Base-by-base conservation (phyloP, 129 eudicot species). In the Flaveria brownii region DNA sequence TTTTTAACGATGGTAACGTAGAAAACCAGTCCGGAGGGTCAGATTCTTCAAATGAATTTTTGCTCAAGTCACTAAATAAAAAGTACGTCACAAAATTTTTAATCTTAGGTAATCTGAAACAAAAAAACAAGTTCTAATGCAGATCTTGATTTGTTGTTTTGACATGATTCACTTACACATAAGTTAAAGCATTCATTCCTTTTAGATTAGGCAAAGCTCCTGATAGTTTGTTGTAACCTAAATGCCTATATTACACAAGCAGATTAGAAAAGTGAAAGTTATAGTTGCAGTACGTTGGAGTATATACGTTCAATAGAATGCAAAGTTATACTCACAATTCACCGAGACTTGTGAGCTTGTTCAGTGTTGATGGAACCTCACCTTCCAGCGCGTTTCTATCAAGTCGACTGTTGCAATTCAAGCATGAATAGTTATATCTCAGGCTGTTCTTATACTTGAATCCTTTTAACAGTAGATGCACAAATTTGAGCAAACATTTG, bases 21-120 rank as follows among this genome's bases (percentile, higher is more conserved):
- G 96, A 82, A 82, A 94, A 85, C 99, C 99, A 94, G 22, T 63
- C 79, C 1, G 99, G 97, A 47, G 96, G 90, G 77, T 81, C 87
- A 13, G 99, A 83, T 76, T 68, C 76, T 60, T 26, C 56, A 84
- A 94, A 94, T n/a, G 85, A 81, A 80, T 94, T 94, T 88, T 89
- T 87, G 89, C 99, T 94, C 89, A 94, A 84, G 81, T 91, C 99
- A 80, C 99, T 94, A 80, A 30, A 63, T 39, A 74, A 72, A 64
- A 47, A 77, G 76, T 2, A 63, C 30, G 13, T 77, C 61, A 36
- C 28, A 9, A 9, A 43, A 17, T 16, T 63, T 79, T 52, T 73
- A 39, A 50, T 25, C 72, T 30, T 10, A n/a, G 2, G 49, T 26
- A 83, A 1, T 63, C 79, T 36, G 13, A 30, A 30, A 56, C 73